These are phyloP conservation scores for Boechera stricta DNA, from an alignment of 345 rosid genomes.

Conservation along the genomic window DNA sequence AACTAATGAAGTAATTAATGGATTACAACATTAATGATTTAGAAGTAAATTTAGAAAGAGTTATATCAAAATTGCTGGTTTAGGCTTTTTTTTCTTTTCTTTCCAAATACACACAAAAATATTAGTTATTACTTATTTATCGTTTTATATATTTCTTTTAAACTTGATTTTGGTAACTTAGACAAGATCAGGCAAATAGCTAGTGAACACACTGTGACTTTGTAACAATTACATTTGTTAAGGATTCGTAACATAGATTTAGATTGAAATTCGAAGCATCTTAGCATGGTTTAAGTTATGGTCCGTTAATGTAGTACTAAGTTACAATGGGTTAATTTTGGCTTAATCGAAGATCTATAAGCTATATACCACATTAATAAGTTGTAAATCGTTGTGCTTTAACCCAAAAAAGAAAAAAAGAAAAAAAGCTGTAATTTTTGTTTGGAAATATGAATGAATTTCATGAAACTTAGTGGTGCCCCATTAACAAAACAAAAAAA, in stretches of 20 bases:
- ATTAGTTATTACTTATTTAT: too few relatives aligned
- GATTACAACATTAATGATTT: neutral
- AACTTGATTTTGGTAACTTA: neutral
- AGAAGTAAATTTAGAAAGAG: too few relatives aligned
- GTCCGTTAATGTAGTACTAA: neutral
- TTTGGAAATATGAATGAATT: neutral
- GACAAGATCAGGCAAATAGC: too few relatives aligned
- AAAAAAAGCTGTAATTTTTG: neutral
- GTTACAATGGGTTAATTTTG: too few relatives aligned
- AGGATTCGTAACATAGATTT: neutral
- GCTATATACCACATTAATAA: too few relatives aligned
- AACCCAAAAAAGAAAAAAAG: too few relatives aligned
- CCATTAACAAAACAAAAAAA: slow-evolving; percentile 10
- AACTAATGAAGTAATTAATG: neutral
- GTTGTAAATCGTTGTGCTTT: too few relatives aligned
- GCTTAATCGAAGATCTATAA: too few relatives aligned
- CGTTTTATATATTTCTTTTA: neutral
- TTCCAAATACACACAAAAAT: too few relatives aligned
- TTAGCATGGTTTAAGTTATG: neutral
- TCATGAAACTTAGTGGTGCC: slow-evolving; percentile 11
- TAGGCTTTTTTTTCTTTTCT: too few relatives aligned
- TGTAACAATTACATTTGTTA: neutral
- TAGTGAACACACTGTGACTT: neutral
- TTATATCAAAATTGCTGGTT: too few relatives aligned
- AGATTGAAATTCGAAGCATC: slow-evolving; percentile 3